phyloP scores from a whole-genome alignment of 257 asterid genomes.

The Solanum dulcamara region DNA sequence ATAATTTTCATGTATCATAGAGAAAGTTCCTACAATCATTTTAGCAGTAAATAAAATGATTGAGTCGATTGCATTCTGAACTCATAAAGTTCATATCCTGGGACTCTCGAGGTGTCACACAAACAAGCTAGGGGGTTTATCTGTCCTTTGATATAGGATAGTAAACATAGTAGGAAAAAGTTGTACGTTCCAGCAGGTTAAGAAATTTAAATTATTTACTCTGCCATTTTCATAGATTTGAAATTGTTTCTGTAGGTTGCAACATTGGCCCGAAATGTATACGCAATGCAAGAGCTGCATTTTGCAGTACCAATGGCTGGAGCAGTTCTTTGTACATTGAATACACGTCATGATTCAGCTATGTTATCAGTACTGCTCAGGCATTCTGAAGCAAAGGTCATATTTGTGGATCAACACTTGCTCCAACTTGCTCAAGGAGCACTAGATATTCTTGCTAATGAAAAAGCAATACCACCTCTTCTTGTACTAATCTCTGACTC shows the following conservation, averaged over 20 bases:
- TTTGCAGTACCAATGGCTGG: constrained; percentile 40
- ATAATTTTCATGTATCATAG: not conserved
- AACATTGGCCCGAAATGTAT: constrained; percentile 25
- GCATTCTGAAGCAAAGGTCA: constrained; percentile 27
- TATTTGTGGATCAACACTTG: constrained; percentile 24
- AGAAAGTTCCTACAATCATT: too few relatives aligned
- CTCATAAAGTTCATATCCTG: too few relatives aligned
- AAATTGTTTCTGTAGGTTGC: constrained; percentile 14
- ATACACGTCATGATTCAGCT: constrained; percentile 20
- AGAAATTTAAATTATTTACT: not conserved
- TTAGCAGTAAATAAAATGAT: too few relatives aligned
- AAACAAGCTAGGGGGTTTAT: too few relatives aligned
- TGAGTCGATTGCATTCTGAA: too few relatives aligned
- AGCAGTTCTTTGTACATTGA: constrained; percentile 19
- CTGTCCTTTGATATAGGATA: too few relatives aligned
- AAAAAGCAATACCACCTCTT: constrained; percentile 3
- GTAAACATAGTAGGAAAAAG: not conserved
- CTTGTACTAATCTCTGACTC: constrained; percentile 14
- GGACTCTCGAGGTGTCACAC: too few relatives aligned
- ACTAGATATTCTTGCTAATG: constrained; percentile 3
- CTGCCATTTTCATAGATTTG: not conserved
- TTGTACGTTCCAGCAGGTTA: not conserved
- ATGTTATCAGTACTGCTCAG: constrained; percentile 17
- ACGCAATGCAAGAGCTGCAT: constrained; percentile 33
- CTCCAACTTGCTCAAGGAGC: constrained; percentile 19